A percentile compares a stretch with the other conserved stretches of the same genome.
Conservation (phyloP, 805 yeast species). For the Saccharomycopsis capsularis region DNA sequence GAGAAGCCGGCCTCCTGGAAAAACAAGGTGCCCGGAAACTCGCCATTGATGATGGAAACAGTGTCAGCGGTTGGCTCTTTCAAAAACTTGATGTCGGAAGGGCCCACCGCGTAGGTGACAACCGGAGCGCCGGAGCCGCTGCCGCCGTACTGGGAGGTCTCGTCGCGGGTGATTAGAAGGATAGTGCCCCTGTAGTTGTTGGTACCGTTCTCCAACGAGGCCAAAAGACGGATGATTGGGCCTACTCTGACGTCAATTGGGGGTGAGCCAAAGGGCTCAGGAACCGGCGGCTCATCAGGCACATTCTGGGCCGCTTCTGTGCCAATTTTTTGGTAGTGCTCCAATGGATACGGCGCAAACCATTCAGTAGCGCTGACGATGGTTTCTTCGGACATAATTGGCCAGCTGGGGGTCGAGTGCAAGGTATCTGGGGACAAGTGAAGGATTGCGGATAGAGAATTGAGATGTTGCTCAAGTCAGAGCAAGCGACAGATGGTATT, state of each 20-base stretch:
- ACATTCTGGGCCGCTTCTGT: conserved; percentile 7
- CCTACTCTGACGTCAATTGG: conserved; percentile 56
- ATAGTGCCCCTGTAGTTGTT: conserved; percentile 61
- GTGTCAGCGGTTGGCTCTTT: conserved; percentile 19
- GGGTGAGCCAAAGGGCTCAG: conserved; percentile 25
- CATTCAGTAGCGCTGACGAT: conserved; percentile 9
- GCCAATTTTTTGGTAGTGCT: conserved; percentile 16
- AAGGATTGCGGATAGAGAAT: no score
- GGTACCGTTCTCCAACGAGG: conserved; percentile 46
- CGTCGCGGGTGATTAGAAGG: conserved; percentile 52
- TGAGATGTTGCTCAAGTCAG: no score
- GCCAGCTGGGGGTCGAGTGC: no score
- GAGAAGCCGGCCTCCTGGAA: conserved; percentile 39
- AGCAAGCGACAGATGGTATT: no score
- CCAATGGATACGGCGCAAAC: conserved; percentile 18
- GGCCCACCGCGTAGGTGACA: conserved; percentile 33
- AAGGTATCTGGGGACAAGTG: no score
- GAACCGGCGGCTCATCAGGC: conserved; percentile 13
- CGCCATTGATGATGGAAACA: conserved; percentile 31
- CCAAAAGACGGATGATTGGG: conserved; percentile 65
- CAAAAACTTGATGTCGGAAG: conserved; percentile 25
- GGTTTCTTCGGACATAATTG: not conserved
- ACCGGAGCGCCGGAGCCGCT: conserved; percentile 26
- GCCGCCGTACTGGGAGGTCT: conserved; percentile 25
- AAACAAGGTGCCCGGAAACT: conserved; percentile 40